Conservation (phyloP, 257 asterid species). For the Gentiana dahurica region DNA sequence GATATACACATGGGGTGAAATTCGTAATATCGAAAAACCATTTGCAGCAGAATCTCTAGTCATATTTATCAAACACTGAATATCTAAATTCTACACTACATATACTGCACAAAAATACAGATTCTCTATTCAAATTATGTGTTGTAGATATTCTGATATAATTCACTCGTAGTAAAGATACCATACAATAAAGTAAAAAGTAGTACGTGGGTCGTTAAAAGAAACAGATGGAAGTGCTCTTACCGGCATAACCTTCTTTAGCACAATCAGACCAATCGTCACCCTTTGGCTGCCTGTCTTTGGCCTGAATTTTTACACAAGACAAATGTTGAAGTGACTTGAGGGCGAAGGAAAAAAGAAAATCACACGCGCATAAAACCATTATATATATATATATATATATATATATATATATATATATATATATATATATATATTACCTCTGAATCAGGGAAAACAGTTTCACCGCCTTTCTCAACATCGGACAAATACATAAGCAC, state of each 20-base stretch:
- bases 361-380: background rate
- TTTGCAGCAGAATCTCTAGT: too few relatives aligned
- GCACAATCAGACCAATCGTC: conserved; percentile 85
- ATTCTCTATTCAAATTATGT: too few relatives aligned
- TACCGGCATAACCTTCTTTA: conserved; percentile 76
- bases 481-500: conserved; percentile 82
- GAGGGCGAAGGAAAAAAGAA: background rate
- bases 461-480: conserved; percentile 77
- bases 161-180: too few relatives aligned
- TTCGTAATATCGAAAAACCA: too few relatives aligned
- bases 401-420: background rate
- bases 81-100: too few relatives aligned
- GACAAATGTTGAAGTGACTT: background rate
- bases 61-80: too few relatives aligned
- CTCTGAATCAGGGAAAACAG: conserved; percentile 66
- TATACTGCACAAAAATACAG: background rate
- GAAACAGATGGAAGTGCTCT: background rate
- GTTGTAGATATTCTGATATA: too few relatives aligned
- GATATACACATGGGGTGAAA: too few relatives aligned
- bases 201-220: background rate
- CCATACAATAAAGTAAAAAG: background rate
- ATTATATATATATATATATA: background rate
- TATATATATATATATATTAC: conserved; percentile 15
- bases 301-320: conserved; percentile 23
- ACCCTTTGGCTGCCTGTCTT: conserved; percentile 45